A percentile compares a stretch with the other conserved stretches of the same genome.
Conservation (phyloP, 345 rosid species). For the Zanthoxylum bungeanum region DNA sequence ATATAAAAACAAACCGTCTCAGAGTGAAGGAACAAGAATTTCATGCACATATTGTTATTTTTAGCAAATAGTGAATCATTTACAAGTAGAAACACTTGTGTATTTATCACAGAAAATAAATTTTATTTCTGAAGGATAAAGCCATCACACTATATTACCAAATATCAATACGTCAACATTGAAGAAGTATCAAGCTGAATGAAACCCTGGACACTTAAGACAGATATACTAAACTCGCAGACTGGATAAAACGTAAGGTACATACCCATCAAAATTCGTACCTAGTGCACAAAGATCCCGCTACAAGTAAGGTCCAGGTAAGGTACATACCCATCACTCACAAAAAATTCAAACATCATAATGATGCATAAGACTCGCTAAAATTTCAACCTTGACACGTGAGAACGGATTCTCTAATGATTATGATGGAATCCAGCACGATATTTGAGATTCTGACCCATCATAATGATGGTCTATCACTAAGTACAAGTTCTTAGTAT, state of each 20-base stretch:
- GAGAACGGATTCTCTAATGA: background rate
- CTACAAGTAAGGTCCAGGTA: too few species aligned
- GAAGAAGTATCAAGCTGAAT: background rate
- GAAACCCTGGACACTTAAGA: background rate
- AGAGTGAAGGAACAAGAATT: background rate
- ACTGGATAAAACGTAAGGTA: background rate
- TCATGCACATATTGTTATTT: background rate
- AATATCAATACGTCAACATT: background rate
- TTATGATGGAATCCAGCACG: too few species aligned
- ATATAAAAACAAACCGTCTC: constrained; percentile 4
- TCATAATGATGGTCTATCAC: background rate
- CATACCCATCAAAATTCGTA: background rate
- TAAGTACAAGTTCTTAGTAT: background rate
- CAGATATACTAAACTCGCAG: background rate
- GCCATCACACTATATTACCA: background rate
- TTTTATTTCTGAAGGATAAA: background rate
- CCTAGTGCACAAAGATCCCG: too few species aligned
- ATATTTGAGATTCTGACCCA: background rate
- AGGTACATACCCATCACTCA: background rate
- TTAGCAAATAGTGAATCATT: background rate
- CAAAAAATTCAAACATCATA: background rate
- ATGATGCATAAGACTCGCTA: too few species aligned
- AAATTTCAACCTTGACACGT: background rate
- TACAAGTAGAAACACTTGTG: background rate
- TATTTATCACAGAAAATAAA: background rate